Conservation (phyloP, 495 filamentous ascomycete genomes). For the Penicillium silybi region DNA sequence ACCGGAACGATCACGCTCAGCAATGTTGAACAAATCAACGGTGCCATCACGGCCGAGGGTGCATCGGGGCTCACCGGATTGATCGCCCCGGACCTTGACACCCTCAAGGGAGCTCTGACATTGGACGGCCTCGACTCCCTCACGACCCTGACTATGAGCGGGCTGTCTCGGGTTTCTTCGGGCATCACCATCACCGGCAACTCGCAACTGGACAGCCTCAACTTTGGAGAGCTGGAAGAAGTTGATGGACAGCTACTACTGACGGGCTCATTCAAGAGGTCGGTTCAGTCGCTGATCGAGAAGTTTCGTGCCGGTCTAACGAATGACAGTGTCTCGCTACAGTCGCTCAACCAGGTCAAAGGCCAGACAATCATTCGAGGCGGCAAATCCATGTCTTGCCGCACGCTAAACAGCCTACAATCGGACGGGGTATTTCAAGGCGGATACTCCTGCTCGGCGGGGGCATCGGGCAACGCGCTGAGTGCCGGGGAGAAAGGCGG, state of each 20-base stretch:
- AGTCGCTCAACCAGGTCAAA: constrained; percentile 22
- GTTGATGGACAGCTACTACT: constrained; percentile 24
- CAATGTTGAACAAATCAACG: constrained; percentile 25
- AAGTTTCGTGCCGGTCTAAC: neutral
- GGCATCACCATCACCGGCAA: constrained; percentile 25
- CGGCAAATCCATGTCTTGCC: constrained; percentile 22
- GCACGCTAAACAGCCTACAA: constrained; percentile 10
- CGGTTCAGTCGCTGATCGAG: neutral
- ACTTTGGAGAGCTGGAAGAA: constrained; percentile 21
- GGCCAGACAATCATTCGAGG: constrained; percentile 22
- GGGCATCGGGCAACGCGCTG: constrained; percentile 5
- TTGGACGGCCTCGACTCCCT: constrained; percentile 20
- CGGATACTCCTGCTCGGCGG: constrained; percentile 18
- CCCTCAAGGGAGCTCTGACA: constrained; percentile 18
- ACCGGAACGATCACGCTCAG: constrained; percentile 24
- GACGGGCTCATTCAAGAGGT: constrained; percentile 26
- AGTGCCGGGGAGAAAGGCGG: constrained; percentile 30
- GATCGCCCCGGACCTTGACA: constrained; percentile 21
- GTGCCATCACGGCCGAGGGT: constrained; percentile 19
- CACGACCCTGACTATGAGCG: constrained; percentile 12
- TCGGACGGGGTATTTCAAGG: constrained; percentile 17
- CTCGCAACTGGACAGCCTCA: constrained; percentile 14
- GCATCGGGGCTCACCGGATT: constrained; percentile 17
- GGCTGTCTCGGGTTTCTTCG: constrained; percentile 11
- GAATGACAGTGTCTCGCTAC: constrained; percentile 21